Conservation (phyloP, 2,329 filamentous ascomycete genomes). For the Epicoccum nigrum region DNA sequence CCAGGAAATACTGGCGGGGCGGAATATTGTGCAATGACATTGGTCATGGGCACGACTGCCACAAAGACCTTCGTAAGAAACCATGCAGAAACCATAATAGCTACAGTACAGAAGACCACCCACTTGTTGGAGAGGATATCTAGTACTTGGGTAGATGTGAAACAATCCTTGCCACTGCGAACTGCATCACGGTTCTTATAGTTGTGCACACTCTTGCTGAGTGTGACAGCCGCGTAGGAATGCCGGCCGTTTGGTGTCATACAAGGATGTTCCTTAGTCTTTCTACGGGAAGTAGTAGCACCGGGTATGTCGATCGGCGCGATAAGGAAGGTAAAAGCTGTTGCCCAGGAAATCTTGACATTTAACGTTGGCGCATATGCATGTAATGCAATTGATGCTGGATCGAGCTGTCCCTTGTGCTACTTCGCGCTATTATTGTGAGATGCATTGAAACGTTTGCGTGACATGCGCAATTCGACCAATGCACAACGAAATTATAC, state of each 20-base stretch:
- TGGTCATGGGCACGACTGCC: conserved; percentile 27
- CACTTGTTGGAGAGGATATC: background rate
- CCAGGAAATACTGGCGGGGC: conserved; percentile 33
- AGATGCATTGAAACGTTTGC: conserved; percentile 8
- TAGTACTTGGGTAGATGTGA: background rate
- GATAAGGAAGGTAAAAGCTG: conserved; percentile 21
- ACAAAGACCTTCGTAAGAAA: conserved; percentile 25
- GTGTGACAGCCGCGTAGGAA: conserved; percentile 11
- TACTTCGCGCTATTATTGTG: conserved; percentile 7
- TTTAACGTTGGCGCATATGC: conserved; percentile 6
- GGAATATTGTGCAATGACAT: conserved; percentile 23
- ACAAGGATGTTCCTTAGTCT: conserved; percentile 10
- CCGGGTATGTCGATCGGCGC: conserved; percentile 22
- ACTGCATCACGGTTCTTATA: conserved; percentile 18
- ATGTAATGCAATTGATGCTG: conserved; percentile 1
- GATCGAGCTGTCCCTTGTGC: conserved; percentile 7
- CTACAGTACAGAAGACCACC: conserved; percentile 3
- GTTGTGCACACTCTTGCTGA: conserved; percentile 3
- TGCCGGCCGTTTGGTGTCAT: conserved; percentile 22
- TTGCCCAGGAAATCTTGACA: conserved; percentile 2
- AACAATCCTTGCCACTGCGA: background rate
- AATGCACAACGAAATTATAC: background rate
- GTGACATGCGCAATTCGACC: conserved; percentile 1
- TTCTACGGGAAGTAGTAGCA: conserved; percentile 17
- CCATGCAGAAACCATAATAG: conserved; percentile 30